phyloP scores from a whole-genome alignment of 352 stramenopile species.

The Phytophthora aleatoria region DNA sequence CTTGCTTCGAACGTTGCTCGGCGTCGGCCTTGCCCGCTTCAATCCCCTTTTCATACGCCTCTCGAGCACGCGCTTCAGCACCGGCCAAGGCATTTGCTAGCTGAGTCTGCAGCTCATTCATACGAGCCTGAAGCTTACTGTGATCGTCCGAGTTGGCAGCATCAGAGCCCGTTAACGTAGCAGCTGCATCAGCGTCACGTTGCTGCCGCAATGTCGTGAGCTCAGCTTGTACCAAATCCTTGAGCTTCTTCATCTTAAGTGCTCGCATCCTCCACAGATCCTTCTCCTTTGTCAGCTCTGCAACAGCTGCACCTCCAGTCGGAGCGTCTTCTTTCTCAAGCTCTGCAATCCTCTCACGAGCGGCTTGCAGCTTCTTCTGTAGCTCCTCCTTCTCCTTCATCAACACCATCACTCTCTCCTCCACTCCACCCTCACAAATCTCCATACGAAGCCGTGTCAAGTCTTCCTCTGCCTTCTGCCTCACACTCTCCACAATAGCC shows the following conservation, averaged over 20 bases:
- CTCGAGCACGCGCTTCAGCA: conserved; percentile 38
- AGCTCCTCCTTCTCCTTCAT: conserved; percentile 38
- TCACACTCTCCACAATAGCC: conserved; percentile 65
- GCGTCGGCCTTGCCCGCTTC: conserved; percentile 40
- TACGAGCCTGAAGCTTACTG: conserved; percentile 36
- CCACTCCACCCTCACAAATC: conserved; percentile 11
- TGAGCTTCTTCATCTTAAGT: conserved; percentile 87
- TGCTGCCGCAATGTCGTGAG: conserved; percentile 49
- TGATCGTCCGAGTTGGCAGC: conserved; percentile 20
- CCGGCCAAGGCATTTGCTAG: conserved; percentile 38
- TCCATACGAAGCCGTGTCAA: conserved; percentile 35
- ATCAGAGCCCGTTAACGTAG: conserved; percentile 4
- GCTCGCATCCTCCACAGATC: conserved; percentile 81
- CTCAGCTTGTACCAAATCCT: conserved; percentile 68
- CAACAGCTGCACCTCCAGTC: conserved; percentile 10
- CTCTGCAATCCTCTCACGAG: conserved; percentile 23
- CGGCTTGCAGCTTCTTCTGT: conserved; percentile 25
- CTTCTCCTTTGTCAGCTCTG: conserved; percentile 53
- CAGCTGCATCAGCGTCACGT: conserved; percentile 22
- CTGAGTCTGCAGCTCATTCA: conserved; percentile 43
- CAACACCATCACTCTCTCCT: conserved; percentile 21
- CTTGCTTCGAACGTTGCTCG: conserved; percentile 40
- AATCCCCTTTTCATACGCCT: conserved; percentile 52
- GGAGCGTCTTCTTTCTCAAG: conserved; percentile 26
- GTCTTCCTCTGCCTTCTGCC: conserved; percentile 52